Percentiles rank a stretch among this genome's conserved stretches.
Conservation (phyloP, 192 early-diverging fungal species). For the Pecoramyces ruminantium region DNA sequence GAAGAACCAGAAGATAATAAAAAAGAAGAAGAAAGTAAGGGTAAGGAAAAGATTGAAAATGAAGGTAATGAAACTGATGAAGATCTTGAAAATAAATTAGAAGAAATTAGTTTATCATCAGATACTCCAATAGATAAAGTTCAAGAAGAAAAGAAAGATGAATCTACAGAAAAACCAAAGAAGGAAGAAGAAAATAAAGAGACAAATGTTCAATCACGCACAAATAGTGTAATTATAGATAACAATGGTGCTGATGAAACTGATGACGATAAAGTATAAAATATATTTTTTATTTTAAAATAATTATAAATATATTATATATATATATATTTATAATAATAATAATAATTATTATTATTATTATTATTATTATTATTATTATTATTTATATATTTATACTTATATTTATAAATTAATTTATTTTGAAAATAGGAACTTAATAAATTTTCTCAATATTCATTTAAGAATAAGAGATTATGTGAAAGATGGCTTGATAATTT, state of each 20-base stretch:
- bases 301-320: not conserved
- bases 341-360: not conserved
- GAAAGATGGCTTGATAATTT: conserved; percentile 99
- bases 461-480: conserved; percentile 89
- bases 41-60: conserved; percentile 1
- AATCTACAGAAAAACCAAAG: conserved; percentile 3
- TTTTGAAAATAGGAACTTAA: conserved; percentile 18
- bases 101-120: conserved; percentile 14
- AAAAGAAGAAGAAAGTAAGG: conserved; percentile 10
- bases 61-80: conserved; percentile 2
- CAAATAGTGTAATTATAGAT: conserved; percentile 6
- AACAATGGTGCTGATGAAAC: not conserved
- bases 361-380: too few species aligned
- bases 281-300: not conserved
- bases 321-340: not conserved
- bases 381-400: not conserved
- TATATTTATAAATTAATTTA: not conserved
- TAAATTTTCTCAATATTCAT: conserved; percentile 10
- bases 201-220: conserved; percentile 7
- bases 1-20: conserved; percentile 16
- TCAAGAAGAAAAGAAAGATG: conserved; percentile 1
- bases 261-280: not conserved
- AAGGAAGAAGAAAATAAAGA: conserved; percentile 1
- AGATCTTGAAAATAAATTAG: conserved; percentile 10
- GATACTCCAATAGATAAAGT: not conserved